Percentiles rank a stretch among this genome's conserved stretches.
phyloP scores from a whole-genome alignment of 371 early-diverging fungal genomes.

The Mucor plumbeus region DNA sequence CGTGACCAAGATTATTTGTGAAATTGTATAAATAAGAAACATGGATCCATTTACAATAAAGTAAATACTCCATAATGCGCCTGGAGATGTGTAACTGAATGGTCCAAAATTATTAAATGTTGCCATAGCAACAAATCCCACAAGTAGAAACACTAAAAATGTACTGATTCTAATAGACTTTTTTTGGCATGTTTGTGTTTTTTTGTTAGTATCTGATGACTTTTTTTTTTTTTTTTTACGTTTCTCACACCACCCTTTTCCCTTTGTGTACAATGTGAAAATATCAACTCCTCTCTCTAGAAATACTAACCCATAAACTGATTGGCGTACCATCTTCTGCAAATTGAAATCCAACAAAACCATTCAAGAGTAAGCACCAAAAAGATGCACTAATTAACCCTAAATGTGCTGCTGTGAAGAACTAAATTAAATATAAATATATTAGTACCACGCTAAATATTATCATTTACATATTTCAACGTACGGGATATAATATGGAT shows the following conservation, averaged over 20 bases:
- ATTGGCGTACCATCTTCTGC: slow-evolving; percentile 90
- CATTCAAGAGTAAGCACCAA: slow-evolving; percentile 87
- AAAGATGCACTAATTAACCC: slow-evolving; percentile 75
- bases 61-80: slow-evolving; percentile 75
- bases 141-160: slow-evolving; percentile 63
- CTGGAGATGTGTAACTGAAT: slow-evolving; percentile 64
- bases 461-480: neutral
- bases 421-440: slow-evolving; percentile 49
- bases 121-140: slow-evolving; percentile 73
- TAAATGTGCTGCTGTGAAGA: slow-evolving; percentile 77
- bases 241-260: slow-evolving; percentile 33
- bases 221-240: slow-evolving; percentile 2
- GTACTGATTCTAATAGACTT: slow-evolving; percentile 77
- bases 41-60: slow-evolving; percentile 74
- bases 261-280: neutral
- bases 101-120: slow-evolving; percentile 74
- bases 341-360: slow-evolving; percentile 92
- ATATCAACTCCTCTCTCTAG: slow-evolving; percentile 3
- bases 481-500: slow-evolving; percentile 74
- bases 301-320: slow-evolving; percentile 53
- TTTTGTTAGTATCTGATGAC: slow-evolving; percentile 15
- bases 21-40: slow-evolving; percentile 74
- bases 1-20: slow-evolving; percentile 84
- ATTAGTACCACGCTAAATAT: slow-evolving; percentile 12
- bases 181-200: neutral